Evolutionary conservation across 2,329 filamentous ascomycete genomes (phyloP).

Genomic region (Fusarium ambrosium): DNA sequence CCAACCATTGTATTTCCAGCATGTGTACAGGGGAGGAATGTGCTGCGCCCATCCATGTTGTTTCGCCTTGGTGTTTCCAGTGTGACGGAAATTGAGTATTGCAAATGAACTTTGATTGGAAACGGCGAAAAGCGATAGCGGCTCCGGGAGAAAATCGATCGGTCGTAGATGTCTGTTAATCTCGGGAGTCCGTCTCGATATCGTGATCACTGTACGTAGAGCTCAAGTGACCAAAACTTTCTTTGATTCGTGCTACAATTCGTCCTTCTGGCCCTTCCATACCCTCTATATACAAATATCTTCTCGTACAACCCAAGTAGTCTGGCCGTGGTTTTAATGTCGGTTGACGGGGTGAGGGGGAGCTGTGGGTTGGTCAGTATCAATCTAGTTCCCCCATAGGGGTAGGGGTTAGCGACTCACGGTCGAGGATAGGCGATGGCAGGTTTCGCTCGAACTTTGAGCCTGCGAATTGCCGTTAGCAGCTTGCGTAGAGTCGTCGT

Average conservation of each 20-base stretch:
- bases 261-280: constrained; percentile 20
- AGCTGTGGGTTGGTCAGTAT: constrained; percentile 42
- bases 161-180: background rate
- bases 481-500: background rate
- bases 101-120: background rate
- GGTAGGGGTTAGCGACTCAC: constrained; percentile 67
- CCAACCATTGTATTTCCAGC: background rate
- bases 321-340: constrained; percentile 36
- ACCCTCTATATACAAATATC: constrained; percentile 40
- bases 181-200: background rate
- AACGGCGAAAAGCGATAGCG: background rate
- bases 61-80: background rate
- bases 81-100: background rate
- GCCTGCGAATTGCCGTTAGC: constrained; percentile 63
- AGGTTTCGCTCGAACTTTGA: constrained; percentile 98
- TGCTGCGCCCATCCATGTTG: background rate
- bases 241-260: constrained; percentile 29
- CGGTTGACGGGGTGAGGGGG: constrained; percentile 47
- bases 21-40: background rate
- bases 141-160: background rate
- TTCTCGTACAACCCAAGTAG: constrained; percentile 18
- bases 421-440: constrained; percentile 81
- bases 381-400: background rate
- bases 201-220: background rate
- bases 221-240: constrained; percentile 23